phyloP scores from a whole-genome alignment of 2,329 filamentous ascomycete species.

The Colletotrichum falcatum region DNA sequence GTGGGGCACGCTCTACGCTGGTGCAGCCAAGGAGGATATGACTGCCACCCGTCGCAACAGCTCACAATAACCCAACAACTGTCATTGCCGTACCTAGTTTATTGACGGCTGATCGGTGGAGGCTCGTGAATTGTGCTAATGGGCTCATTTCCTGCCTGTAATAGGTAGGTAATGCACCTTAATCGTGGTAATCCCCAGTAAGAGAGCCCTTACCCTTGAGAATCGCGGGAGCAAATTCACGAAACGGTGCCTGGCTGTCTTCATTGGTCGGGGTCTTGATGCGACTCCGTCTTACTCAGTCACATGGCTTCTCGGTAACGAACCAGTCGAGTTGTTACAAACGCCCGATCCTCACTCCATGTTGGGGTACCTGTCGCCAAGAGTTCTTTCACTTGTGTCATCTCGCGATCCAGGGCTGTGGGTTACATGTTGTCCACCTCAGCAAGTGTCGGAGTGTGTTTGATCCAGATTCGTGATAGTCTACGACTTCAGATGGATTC shows the following conservation, averaged over 20 bases:
- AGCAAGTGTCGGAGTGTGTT: not conserved
- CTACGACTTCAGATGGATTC: not conserved
- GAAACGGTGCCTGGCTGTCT: not conserved
- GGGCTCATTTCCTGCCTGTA: constrained; percentile 4
- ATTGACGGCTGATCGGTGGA: not conserved
- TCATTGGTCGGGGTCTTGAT: constrained; percentile 11
- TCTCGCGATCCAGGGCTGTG: not conserved
- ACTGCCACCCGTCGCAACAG: not conserved
- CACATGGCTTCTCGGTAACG: not conserved
- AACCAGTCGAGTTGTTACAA: constrained; percentile 8
- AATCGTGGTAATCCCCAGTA: not conserved
- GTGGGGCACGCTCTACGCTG: not conserved
- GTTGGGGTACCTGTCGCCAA: not conserved
- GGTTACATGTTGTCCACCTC: not conserved
- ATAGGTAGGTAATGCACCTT: too few relatives aligned
- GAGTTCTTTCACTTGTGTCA: not conserved
- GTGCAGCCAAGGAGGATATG: not conserved
- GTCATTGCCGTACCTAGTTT: not conserved
- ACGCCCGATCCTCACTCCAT: not conserved
- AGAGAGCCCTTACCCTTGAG: constrained; percentile 14
- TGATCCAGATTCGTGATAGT: not conserved
- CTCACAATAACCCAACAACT: not conserved
- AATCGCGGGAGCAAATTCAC: constrained; percentile 14
- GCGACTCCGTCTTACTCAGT: not conserved
- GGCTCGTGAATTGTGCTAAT: not conserved